phyloP scores from a whole-genome alignment of 2,329 filamentous ascomycete species.

The Scolecobasidium constrictum region DNA sequence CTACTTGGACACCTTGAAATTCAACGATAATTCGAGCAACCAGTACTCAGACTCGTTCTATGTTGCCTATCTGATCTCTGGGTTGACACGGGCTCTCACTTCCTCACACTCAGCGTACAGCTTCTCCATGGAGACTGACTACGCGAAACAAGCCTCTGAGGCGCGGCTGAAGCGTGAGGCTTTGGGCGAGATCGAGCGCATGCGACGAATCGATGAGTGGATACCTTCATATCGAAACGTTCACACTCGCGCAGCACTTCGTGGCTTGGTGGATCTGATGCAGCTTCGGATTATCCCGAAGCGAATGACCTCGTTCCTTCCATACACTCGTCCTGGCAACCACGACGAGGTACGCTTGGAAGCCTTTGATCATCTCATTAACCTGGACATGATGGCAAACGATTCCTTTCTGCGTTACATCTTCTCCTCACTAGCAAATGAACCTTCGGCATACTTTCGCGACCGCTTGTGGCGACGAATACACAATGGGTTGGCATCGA shows the following conservation, averaged over 20 bases:
- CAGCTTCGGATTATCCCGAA: slow-evolving; percentile 41
- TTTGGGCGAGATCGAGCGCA: slow-evolving; percentile 51
- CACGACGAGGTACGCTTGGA: slow-evolving; percentile 49
- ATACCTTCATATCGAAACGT: slow-evolving; percentile 55
- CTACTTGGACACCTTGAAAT: slow-evolving; percentile 77
- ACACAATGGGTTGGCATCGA: slow-evolving; percentile 43
- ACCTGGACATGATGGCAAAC: slow-evolving; percentile 42
- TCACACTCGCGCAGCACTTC: slow-evolving; percentile 49
- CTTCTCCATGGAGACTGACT: slow-evolving; percentile 27
- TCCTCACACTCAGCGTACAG: background rate
- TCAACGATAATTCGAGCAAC: slow-evolving; percentile 92
- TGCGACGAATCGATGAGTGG: slow-evolving; percentile 56
- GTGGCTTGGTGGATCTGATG: slow-evolving; percentile 47
- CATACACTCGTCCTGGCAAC: slow-evolving; percentile 49
- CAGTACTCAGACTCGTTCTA: slow-evolving; percentile 81
- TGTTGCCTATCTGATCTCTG: slow-evolving; percentile 65
- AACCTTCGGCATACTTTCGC: slow-evolving; percentile 48
- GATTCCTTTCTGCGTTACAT: slow-evolving; percentile 45
- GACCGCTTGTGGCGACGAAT: slow-evolving; percentile 41
- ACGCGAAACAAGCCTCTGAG: slow-evolving; percentile 35
- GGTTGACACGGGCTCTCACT: slow-evolving; percentile 40
- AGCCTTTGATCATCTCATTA: slow-evolving; percentile 47
- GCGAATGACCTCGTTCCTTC: slow-evolving; percentile 46
- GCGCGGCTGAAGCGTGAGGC: slow-evolving; percentile 44
- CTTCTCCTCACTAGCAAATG: slow-evolving; percentile 44